Evolutionary conservation across 805 yeast species (phyloP), one percentile per base, ranked within the genome.

Genomic region (Wickerhamiella azyma): DNA sequence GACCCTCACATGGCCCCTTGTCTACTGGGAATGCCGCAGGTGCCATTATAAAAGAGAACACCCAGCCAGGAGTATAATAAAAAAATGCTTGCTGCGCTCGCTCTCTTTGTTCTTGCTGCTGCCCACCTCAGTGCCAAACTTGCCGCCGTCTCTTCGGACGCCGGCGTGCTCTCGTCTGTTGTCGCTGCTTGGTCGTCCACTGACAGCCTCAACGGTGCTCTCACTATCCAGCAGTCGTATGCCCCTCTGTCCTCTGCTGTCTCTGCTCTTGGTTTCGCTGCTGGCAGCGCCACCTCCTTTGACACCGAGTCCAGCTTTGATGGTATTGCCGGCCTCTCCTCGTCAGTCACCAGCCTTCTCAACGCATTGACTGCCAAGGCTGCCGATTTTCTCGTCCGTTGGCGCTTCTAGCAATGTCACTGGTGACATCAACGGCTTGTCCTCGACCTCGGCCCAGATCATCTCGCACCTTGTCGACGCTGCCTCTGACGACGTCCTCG

Each of bases 141-240:
- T 6, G 14, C 14, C 19, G 18, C 44, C 18, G 48, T 40, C 14
- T 70, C 65, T 1, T 79, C 71, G 16, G 70, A 75, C 57, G 85
- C 95, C 51, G 70, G 68, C 35, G 39, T 37, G 24, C 48, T 54
- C 40, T 36, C 39, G 14, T 28, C 48, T 39, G 26, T 21, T 8
- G 54, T 55, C 19, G 3, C 8, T 28, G 39, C 32, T 41, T 53
- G 51, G 52, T 18, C 35, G 39, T 37, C 49, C 10, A 51, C 43
- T 18, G 48, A 46, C 14, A 62, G 63, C 36, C 49, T 59, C 18
- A 26, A 21, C n/a, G 63, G 59, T 39, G 63, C 62, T 24, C 53
- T 59, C 13, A 47, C 46, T 32, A 58, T 59, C 50, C 63, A 59
- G 58, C 37, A 40, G 35, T 33, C 48, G 28, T 55, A 52, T 52